Conservation (phyloP, 2,329 filamentous ascomycete species). For the Colletotrichum sp. region DNA sequence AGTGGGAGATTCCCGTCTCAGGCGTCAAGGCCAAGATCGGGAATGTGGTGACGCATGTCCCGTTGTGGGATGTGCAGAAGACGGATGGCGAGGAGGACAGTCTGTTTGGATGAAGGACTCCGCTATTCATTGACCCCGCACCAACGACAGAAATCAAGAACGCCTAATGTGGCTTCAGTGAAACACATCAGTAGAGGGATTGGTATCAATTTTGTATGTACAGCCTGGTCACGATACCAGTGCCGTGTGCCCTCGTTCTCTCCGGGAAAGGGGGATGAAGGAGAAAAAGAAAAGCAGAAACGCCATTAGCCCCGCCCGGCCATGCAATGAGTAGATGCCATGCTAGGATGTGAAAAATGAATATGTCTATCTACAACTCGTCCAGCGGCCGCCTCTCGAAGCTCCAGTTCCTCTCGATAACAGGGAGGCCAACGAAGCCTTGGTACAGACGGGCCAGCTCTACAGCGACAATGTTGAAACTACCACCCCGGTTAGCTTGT, state of each 20-base stretch:
- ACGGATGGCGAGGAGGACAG: not conserved
- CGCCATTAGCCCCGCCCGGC: not conserved
- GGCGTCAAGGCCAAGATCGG: constrained; percentile 78
- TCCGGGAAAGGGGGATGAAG: not conserved
- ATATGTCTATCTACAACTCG: constrained; percentile 44
- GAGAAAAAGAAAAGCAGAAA: not conserved
- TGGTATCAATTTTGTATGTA: not conserved
- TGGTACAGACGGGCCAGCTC: constrained; percentile 53
- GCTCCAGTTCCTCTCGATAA: constrained; percentile 51
- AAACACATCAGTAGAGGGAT: not conserved
- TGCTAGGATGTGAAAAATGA: not conserved
- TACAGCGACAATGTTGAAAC: constrained; percentile 39
- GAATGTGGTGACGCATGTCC: constrained; percentile 64
- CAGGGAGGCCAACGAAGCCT: constrained; percentile 57
- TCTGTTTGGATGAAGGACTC: not conserved
- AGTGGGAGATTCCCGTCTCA: constrained; percentile 57
- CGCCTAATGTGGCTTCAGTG: not conserved
- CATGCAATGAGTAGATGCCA: constrained; percentile 4
- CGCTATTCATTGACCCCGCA: not conserved
- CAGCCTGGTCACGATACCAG: not conserved
- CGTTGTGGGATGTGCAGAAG: constrained; percentile 29
- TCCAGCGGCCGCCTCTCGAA: constrained; percentile 49
- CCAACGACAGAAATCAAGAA: not conserved
- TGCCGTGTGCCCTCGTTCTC: not conserved
- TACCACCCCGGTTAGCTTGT: not conserved